A percentile compares a stretch with the other conserved stretches of the same genome.
Evolutionary conservation across 208 protist species (phyloP).

Genomic region (Wallacemonas sp.): DNA sequence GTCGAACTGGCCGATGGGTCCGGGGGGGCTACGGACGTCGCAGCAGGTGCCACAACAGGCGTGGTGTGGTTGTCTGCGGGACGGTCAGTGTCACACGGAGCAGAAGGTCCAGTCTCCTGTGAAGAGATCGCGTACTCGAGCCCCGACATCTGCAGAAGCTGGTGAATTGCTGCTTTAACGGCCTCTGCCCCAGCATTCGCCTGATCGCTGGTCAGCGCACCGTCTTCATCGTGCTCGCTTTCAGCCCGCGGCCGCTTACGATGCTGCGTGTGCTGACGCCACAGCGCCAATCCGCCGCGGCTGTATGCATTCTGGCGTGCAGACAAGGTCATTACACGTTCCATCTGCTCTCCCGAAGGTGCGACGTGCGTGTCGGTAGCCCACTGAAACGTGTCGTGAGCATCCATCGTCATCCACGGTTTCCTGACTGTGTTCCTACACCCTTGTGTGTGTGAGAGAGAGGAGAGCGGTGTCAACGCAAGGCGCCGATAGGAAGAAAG

Average conservation of each 20-base stretch:
- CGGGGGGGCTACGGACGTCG: too few relatives aligned
- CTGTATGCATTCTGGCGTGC: conserved; percentile 1
- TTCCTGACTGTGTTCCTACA: background rate
- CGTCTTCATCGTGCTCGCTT: background rate
- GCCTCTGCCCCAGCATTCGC: background rate
- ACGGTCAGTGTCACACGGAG: too few relatives aligned
- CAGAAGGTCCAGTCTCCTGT: too few relatives aligned
- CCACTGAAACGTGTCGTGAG: background rate
- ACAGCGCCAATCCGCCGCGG: background rate
- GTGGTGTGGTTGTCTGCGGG: too few relatives aligned
- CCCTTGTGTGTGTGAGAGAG: background rate
- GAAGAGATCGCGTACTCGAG: background rate
- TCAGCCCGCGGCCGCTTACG: background rate
- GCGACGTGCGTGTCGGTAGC: background rate
- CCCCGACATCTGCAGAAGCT: background rate
- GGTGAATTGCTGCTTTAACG: background rate
- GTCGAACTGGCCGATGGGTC: too few relatives aligned
- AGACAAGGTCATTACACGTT: background rate
- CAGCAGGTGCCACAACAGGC: too few relatives aligned
- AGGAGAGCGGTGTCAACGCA: too few relatives aligned
- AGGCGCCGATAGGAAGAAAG: too few relatives aligned
- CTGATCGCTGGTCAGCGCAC: background rate
- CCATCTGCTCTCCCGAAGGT: background rate
- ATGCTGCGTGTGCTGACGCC: background rate
- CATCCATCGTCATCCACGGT: background rate